phyloP scores from a whole-genome alignment of 192 early-diverging fungal genomes.

The Coemansia sp. region DNA sequence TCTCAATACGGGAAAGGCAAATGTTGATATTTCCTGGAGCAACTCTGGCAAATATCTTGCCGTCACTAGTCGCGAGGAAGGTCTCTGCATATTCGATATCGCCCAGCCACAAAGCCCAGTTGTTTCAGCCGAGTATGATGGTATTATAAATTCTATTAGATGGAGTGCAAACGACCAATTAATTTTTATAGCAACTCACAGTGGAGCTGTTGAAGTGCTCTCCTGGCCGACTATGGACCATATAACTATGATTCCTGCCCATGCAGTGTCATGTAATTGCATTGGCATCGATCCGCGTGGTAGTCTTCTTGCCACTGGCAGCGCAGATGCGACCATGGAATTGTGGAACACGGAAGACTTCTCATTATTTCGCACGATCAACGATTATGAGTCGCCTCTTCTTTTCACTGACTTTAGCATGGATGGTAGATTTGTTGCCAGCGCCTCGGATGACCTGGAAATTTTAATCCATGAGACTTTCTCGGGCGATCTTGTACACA shows the following conservation, averaged over 20 bases:
- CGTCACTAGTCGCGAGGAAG: slow-evolving; percentile 28
- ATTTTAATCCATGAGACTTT: slow-evolving; percentile 30
- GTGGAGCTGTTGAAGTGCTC: slow-evolving; percentile 37
- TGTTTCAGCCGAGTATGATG: slow-evolving; percentile 22
- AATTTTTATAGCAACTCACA: slow-evolving; percentile 35
- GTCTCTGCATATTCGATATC: slow-evolving; percentile 36
- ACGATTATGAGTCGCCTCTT: slow-evolving; percentile 39
- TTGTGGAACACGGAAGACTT: slow-evolving; percentile 39
- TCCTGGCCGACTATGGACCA: slow-evolving; percentile 45
- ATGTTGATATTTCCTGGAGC: slow-evolving; percentile 41
- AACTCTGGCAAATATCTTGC: slow-evolving; percentile 34
- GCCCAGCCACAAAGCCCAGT: slow-evolving; percentile 16
- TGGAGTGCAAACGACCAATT: slow-evolving; percentile 29
- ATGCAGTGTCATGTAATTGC: slow-evolving; percentile 37
- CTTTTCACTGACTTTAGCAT: slow-evolving; percentile 33
- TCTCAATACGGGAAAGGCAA: slow-evolving; percentile 16
- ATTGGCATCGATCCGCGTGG: slow-evolving; percentile 30
- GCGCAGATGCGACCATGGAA: slow-evolving; percentile 34
- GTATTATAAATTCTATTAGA: slow-evolving; percentile 13
- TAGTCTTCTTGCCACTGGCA: slow-evolving; percentile 31
- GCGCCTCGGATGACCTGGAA: slow-evolving; percentile 36
- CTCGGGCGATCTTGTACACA: slow-evolving; percentile 30
- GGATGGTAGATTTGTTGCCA: slow-evolving; percentile 40
- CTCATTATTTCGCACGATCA: slow-evolving; percentile 15
- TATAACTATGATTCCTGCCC: slow-evolving; percentile 25